Percentiles rank a stretch among this genome's conserved stretches.
Evolutionary conservation across 352 stramenopile genomes (phyloP).

Genomic region (Phytopythium aichiense): DNA sequence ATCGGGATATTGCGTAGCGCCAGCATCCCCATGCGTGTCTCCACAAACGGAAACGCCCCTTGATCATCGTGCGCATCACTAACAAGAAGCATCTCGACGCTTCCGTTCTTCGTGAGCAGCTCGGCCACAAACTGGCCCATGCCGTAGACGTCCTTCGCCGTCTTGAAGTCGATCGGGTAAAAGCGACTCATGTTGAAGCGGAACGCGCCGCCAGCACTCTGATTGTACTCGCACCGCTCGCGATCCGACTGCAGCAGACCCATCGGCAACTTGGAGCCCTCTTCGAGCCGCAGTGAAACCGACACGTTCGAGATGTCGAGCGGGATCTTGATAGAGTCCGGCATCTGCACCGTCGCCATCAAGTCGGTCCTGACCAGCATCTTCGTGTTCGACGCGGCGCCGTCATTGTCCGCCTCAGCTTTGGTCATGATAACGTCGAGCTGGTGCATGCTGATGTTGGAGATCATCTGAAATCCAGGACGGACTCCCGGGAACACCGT

Average conservation of each 20-base stretch:
- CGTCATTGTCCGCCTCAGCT: constrained; percentile 4
- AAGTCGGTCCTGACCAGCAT: constrained; percentile 73
- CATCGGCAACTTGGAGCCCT: constrained; percentile 26
- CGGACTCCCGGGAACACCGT: constrained; percentile 61
- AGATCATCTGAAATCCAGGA: constrained; percentile 60
- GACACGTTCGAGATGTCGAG: constrained; percentile 63
- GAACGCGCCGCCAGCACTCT: constrained; percentile 48
- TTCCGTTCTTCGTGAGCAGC: constrained; percentile 54
- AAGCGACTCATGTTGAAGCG: constrained; percentile 69
- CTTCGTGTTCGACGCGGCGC: constrained; percentile 46
- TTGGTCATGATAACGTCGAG: constrained; percentile 61
- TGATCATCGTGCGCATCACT: constrained; percentile 27
- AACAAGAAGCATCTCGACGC: constrained; percentile 53
- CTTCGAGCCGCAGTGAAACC: constrained; percentile 50
- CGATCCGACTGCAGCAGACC: constrained; percentile 46
- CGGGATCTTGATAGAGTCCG: constrained; percentile 60
- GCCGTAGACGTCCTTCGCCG: constrained; percentile 20
- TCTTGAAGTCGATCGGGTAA: constrained; percentile 56
- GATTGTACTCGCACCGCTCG: constrained; percentile 64
- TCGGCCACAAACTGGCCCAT: constrained; percentile 60
- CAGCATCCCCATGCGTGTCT: constrained; percentile 75
- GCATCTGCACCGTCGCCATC: constrained; percentile 66
- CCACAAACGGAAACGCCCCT: constrained; percentile 63
- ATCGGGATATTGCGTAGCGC: constrained; percentile 58
- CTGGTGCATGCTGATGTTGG: constrained; percentile 56